Percentiles rank a stretch among this genome's conserved stretches.
Evolutionary conservation across 345 rosid genomes (phyloP).

Genomic region (Linum tenue): DNA sequence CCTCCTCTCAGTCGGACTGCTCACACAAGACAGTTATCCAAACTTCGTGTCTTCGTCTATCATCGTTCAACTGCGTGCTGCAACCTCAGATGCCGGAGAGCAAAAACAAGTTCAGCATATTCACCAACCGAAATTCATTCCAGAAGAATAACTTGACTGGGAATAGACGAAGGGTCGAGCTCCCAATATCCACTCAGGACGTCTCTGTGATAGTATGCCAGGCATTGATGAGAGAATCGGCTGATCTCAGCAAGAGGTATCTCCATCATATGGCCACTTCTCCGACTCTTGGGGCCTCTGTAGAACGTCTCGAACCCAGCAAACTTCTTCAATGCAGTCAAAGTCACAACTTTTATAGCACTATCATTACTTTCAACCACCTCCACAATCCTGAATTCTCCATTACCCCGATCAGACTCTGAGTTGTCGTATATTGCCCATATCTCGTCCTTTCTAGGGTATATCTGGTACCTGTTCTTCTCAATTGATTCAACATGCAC

Average conservation of each 20-base stretch:
- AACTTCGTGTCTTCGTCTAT: too few relatives aligned
- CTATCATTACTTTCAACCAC: not conserved
- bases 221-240: not conserved
- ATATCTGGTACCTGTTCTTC: constrained; percentile 22
- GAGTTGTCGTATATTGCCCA: constrained; percentile 9
- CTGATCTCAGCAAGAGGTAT: not conserved
- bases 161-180: not conserved
- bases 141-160: not conserved
- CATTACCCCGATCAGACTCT: not conserved
- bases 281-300: not conserved
- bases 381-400: not conserved
- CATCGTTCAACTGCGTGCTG: too few relatives aligned
- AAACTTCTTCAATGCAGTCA: not conserved
- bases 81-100: too few relatives aligned
- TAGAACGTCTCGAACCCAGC: not conserved
- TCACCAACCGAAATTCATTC: not conserved
- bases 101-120: too few relatives aligned
- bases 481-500: constrained; percentile 18
- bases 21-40: too few relatives aligned
- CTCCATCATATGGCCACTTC: not conserved
- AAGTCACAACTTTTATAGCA: not conserved
- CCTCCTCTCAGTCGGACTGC: too few relatives aligned
- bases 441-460: constrained; percentile 41
- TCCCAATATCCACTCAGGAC: not conserved
- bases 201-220: not conserved